phyloP scores from a whole-genome alignment of 2,329 filamentous ascomycete species.

The Talaromyces sp. region DNA sequence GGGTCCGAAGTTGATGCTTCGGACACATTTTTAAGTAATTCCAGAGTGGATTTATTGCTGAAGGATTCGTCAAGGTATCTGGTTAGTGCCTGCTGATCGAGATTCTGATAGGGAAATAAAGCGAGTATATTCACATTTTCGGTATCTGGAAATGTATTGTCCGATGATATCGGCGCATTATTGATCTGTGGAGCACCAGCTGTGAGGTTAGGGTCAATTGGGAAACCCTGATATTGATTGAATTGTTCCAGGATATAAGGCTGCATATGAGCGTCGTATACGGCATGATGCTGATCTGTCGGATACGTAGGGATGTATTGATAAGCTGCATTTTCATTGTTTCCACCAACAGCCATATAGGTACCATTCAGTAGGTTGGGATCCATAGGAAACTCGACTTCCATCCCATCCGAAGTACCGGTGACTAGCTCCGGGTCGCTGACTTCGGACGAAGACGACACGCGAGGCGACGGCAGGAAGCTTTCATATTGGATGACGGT shows the following conservation, averaged over 20 bases:
- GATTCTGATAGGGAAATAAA: constrained; percentile 14
- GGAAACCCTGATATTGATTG: constrained; percentile 17
- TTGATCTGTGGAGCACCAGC: constrained; percentile 1
- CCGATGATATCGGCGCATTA: not conserved
- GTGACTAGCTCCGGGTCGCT: constrained; percentile 20
- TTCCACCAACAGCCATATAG: constrained; percentile 3
- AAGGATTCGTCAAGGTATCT: constrained; percentile 10
- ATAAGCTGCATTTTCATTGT: not conserved
- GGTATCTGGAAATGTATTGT: not conserved
- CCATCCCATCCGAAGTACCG: constrained; percentile 11
- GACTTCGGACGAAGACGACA: constrained; percentile 21
- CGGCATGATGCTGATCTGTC: constrained; percentile 12
- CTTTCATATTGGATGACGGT: constrained; percentile 19
- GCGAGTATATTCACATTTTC: constrained; percentile 20
- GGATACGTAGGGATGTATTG: constrained; percentile 13
- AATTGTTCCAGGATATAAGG: constrained; percentile 16
- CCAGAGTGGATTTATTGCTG: constrained; percentile 2
- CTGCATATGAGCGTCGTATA: constrained; percentile 16
- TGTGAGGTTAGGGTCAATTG: constrained; percentile 21
- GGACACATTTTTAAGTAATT: not conserved
- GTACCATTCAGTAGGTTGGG: constrained; percentile 13
- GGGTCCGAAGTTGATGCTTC: not conserved
- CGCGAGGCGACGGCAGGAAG: constrained; percentile 22
- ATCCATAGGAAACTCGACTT: constrained; percentile 18
- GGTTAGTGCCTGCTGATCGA: constrained; percentile 12